A percentile compares a stretch with the other conserved stretches of the same genome.
phyloP scores from a whole-genome alignment of 164 flowering plant genomes.

The Piper longum region DNA sequence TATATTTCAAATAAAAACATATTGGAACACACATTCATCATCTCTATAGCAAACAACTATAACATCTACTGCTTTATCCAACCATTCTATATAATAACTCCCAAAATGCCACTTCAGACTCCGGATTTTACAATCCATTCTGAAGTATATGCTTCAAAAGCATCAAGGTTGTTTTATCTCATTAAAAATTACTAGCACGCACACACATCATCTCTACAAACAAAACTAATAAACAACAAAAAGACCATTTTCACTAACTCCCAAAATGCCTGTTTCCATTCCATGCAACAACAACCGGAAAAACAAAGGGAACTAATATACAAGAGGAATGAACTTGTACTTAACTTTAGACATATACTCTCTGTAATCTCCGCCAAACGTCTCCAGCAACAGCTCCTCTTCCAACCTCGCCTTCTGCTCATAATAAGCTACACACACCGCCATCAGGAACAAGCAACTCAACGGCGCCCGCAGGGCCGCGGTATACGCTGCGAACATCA shows the following conservation, averaged over 20 bases:
- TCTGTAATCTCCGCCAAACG: conserved; percentile 53
- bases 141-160: no score
- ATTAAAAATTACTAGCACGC: no score
- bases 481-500: conserved; percentile 52
- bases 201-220: no score
- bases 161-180: no score
- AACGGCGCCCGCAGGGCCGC: conserved; percentile 70
- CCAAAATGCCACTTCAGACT: no score
- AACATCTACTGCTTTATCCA: no score
- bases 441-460: conserved; percentile 39
- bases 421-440: conserved; percentile 53
- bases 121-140: no score
- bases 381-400: conserved; percentile 63
- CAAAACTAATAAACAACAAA: no score
- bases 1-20: no score
- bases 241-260: background rate
- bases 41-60: no score
- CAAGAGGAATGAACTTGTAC: conserved; percentile 73
- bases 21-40: no score
- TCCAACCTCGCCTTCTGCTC: conserved; percentile 62
- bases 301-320: conserved; percentile 31
- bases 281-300: background rate
- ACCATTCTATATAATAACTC: no score
- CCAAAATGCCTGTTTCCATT: background rate
- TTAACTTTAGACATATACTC: conserved; percentile 56